Evolutionary conservation across 805 yeast species (phyloP), one percentile per base, ranked within the genome.

Genomic region (Helenozyma baotianmanensis): DNA sequence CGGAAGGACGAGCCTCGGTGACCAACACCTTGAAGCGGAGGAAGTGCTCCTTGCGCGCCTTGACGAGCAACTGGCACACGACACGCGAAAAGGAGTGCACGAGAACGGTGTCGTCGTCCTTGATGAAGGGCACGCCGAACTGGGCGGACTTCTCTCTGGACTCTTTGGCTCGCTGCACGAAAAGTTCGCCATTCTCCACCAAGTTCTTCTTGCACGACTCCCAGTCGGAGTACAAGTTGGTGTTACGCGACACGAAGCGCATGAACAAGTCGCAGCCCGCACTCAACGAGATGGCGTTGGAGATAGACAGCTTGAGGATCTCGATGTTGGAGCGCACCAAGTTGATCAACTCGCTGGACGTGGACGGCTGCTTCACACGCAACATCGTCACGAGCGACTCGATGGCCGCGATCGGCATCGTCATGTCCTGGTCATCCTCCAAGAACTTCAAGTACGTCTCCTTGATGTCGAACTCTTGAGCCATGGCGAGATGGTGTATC

Each of bases 331-430:
- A 75, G 36, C 83, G 82, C 32, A 90, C 76, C 9, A 88, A 67
- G 32, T 78, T 83, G 50, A 89, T 89, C 53, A 92, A 73, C 56
- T 92, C 98, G 2, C 96, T 85, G 2, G 96, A 87, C 0, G 99
- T 92, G 8, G 87, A 73, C 6, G 98, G 97, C 55, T 87, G 88
- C 47, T 87, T 81, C 30, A 80, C 77, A 43, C 80, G 73, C 18
- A 90, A 62, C 61, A 92, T 73, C 7, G 92, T 83, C 17, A 92
- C 95, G 27, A 92, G 68, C 9, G 96, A 78, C 64, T 92, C 97
- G 51, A 92, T 92, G 22, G 98, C 98, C 26, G 98, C 99, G 21
- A 92, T 86, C 1, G 99, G 99, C 97, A 89, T 92, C 5, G 98
- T 89, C 79, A 92, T 85, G 36, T 92, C 97, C n/a, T 85, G 72